Evolutionary conservation across 2,329 filamentous ascomycete genomes (phyloP).

Genomic region (Penicillium sp.): DNA sequence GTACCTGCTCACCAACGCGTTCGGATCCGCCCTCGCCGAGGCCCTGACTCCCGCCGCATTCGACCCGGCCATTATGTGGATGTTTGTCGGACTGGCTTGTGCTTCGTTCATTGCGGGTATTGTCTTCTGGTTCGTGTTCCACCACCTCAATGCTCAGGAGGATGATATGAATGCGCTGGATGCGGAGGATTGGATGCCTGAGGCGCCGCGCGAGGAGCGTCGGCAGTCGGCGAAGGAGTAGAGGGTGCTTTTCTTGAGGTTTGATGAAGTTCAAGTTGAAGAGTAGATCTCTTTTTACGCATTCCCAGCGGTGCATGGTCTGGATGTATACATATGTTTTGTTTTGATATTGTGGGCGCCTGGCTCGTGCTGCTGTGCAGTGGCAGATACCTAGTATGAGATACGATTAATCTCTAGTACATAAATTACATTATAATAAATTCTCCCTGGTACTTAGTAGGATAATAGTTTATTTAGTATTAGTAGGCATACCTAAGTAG

Average conservation of each 20-base stretch:
- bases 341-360: background rate
- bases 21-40: slow-evolving; percentile 64
- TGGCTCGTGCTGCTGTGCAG: background rate
- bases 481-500: too few species aligned
- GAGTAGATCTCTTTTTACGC: slow-evolving; percentile 2
- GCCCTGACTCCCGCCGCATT: slow-evolving; percentile 63
- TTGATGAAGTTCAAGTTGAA: too few species aligned
- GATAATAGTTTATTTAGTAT: too few species aligned
- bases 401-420: slow-evolving; percentile 5
- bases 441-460: background rate
- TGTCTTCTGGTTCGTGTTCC: slow-evolving; percentile 59
- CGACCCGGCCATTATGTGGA: slow-evolving; percentile 69
- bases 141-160: slow-evolving; percentile 53
- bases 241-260: too few species aligned
- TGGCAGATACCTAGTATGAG: background rate
- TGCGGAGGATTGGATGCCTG: slow-evolving; percentile 34
- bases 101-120: slow-evolving; percentile 55
- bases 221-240: slow-evolving; percentile 18
- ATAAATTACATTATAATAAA: background rate
- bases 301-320: background rate
- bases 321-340: slow-evolving; percentile 7
- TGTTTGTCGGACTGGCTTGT: slow-evolving; percentile 64
- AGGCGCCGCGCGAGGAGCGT: slow-evolving; percentile 19
- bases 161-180: slow-evolving; percentile 57
- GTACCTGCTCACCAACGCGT: slow-evolving; percentile 62